Conservation (phyloP, 129 eudicot genomes). For the Daucus carota region DNA sequence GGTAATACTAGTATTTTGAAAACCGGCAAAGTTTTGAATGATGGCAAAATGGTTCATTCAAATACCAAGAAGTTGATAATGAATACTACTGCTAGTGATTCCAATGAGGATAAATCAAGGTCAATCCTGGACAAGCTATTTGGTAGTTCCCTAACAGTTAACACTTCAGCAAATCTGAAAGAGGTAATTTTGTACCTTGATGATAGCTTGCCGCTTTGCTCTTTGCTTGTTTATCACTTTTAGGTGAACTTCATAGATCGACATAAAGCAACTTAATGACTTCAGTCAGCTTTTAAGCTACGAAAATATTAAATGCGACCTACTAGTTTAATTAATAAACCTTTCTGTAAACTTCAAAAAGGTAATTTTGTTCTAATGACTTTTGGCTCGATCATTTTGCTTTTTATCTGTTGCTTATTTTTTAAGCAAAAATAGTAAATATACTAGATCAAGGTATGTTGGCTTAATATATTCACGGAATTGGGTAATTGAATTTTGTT, state of each 20-base stretch:
- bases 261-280: not conserved
- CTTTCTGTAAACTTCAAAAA: too few relatives aligned
- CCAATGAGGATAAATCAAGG: constrained; percentile 44
- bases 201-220: not conserved
- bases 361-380: too few relatives aligned
- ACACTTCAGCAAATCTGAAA: constrained; percentile 30
- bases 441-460: not conserved
- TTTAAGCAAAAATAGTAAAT: too few relatives aligned
- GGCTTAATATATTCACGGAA: not conserved
- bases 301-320: not conserved
- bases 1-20: constrained; percentile 30
- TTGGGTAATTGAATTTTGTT: not conserved
- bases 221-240: not conserved
- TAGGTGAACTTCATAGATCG: not conserved
- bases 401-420: too few relatives aligned
- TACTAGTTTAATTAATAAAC: not conserved
- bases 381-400: too few relatives aligned
- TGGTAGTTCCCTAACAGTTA: constrained; percentile 36
- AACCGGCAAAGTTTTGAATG: constrained; percentile 26
- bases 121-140: constrained; percentile 69
- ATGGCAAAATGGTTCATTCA: constrained; percentile 34
- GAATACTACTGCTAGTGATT: constrained; percentile 32
- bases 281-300: not conserved
- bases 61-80: constrained; percentile 27
- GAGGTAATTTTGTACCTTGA: constrained; percentile 44